Evolutionary conservation across 257 asterid genomes (phyloP).

Genomic region (Solanum pimpinellifolium): DNA sequence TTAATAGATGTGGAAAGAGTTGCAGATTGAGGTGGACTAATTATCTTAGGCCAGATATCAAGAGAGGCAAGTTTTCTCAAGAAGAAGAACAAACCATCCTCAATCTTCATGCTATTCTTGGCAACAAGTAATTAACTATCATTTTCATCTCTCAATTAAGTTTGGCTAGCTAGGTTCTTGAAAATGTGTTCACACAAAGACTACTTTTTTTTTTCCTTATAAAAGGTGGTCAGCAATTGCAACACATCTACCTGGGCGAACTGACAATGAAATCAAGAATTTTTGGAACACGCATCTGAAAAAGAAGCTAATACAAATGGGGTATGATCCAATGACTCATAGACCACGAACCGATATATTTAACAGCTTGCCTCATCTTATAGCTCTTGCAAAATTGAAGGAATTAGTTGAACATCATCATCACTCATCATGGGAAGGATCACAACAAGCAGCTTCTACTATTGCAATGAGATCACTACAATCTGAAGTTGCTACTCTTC

Average conservation of each 20-base stretch:
- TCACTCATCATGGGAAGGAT: conserved; percentile 34
- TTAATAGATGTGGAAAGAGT: conserved; percentile 79
- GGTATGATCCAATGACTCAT: conserved; percentile 85
- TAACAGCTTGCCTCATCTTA: conserved; percentile 55
- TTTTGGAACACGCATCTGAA: conserved; percentile 83
- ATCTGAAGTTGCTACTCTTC: conserved; percentile 56
- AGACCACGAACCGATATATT: conserved; percentile 64
- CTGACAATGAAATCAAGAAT: conserved; percentile 77
- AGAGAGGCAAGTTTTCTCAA: conserved; percentile 69
- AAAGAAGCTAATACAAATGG: conserved; percentile 76
- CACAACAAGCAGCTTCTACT: conserved; percentile 42
- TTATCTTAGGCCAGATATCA: conserved; percentile 73
- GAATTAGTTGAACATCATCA: conserved; percentile 45
- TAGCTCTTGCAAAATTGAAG: conserved; percentile 60
- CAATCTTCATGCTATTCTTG: conserved; percentile 69
- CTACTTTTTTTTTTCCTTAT: background rate
- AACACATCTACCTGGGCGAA: conserved; percentile 64
- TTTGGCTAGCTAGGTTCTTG: background rate
- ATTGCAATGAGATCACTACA: conserved; percentile 31
- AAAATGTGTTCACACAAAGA: background rate
- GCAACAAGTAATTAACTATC: conserved; percentile 45
- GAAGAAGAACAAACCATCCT: conserved; percentile 80
- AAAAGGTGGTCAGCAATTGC: conserved; percentile 80
- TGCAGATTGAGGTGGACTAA: conserved; percentile 86
- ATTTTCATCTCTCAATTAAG: background rate